phyloP scores from a whole-genome alignment of 345 rosid species.

The Hevea brasiliensis region DNA sequence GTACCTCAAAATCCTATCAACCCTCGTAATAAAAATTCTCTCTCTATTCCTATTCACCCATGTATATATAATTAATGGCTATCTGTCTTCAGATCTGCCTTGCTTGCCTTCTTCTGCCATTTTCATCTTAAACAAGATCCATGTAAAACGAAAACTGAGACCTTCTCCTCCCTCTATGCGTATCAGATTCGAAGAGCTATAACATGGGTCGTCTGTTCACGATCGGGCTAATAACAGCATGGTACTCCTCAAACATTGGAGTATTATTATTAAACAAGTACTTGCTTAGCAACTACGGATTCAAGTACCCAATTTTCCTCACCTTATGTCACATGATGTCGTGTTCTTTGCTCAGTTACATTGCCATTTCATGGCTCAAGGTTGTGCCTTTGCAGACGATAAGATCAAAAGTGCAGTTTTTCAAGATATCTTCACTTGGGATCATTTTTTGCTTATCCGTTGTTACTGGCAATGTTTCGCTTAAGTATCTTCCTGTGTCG shows the following conservation, averaged over 20 bases:
- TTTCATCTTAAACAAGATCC: not conserved
- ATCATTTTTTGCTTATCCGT: conserved; percentile 46
- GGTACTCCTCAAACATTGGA: conserved; percentile 42
- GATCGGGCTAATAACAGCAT: conserved; percentile 15
- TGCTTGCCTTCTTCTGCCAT: not conserved
- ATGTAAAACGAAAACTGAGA: not conserved
- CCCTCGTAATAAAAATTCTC: not conserved
- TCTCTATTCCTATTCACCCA: not conserved
- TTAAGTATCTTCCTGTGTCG: conserved; percentile 49
- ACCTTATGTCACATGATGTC: conserved; percentile 43
- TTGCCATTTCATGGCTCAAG: conserved; percentile 33
- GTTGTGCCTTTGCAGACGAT: conserved; percentile 35
- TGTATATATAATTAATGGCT: too few species aligned
- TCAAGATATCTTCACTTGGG: conserved; percentile 46
- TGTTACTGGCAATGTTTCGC: conserved; percentile 47
- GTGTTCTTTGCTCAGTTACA: conserved; percentile 36
- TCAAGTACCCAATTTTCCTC: conserved; percentile 40
- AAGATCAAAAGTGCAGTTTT: conserved; percentile 31
- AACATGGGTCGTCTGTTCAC: conserved; percentile 21
- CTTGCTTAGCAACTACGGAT: conserved; percentile 40
- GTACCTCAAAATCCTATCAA: not conserved
- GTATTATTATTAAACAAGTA: conserved; percentile 38
- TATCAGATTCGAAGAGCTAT: not conserved
- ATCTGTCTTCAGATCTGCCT: conserved; percentile 13
- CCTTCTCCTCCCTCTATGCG: not conserved